These are phyloP conservation scores for Yamadazyma kanchanaburiensis DNA, from an alignment of 1,139 yeast genomes.

Conservation along the genomic window DNA sequence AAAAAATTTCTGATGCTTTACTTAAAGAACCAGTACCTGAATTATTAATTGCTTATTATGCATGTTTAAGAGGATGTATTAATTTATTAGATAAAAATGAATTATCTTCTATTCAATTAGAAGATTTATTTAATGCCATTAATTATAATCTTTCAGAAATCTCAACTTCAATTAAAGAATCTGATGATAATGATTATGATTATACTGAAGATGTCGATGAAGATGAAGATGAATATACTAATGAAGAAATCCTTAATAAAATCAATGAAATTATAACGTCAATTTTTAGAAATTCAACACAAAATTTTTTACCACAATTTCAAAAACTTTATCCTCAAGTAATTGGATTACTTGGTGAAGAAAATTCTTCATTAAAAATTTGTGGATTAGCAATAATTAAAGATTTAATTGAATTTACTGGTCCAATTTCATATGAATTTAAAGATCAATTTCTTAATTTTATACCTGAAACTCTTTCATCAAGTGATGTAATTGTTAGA, in stretches of 20 bases:
- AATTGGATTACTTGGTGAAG: conserved; percentile 57
- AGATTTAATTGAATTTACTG: conserved; percentile 78
- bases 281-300: conserved; percentile 62
- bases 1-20: conserved; percentile 65
- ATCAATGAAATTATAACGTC: conserved; percentile 75
- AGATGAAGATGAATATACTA: conserved; percentile 82
- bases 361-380: conserved; percentile 62
- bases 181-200: conserved; percentile 64
- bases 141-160: conserved; percentile 64
- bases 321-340: conserved; percentile 55
- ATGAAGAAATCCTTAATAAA: conserved; percentile 85
- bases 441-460: conserved; percentile 63
- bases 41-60: conserved; percentile 72
- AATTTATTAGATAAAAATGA: conserved; percentile 63
- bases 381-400: conserved; percentile 81
- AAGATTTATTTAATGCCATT: conserved; percentile 57
- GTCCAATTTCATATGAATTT: conserved; percentile 61
- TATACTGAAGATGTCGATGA: conserved; percentile 73
- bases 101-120: conserved; percentile 56
- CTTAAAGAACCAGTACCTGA: conserved; percentile 83
- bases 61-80: conserved; percentile 66
- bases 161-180: conserved; percentile 65
- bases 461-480: conserved; percentile 62
- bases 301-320: conserved; percentile 63
- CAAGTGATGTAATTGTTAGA: conserved; percentile 70